Evolutionary conservation across 2,329 filamentous ascomycete genomes (phyloP), one percentile per base, ranked within the genome.

Genomic region (Lecanicillium sp.): DNA sequence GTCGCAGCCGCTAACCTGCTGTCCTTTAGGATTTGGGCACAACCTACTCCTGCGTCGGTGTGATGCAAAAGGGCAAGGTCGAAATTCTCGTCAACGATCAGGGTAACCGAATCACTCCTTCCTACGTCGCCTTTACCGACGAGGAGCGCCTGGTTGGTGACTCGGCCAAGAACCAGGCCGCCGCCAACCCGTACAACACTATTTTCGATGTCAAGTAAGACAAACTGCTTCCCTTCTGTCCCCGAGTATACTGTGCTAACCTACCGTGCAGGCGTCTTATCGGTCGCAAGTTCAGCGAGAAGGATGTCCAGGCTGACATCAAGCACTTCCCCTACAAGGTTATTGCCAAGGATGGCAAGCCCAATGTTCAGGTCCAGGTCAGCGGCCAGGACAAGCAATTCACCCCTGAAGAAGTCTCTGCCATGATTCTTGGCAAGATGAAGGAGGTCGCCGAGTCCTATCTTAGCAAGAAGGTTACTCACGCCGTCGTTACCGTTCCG

Each of bases 291-390:
- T 89, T 73, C 64, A 67, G 69, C 36, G 85, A 92, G 62, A 85
- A 83, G 71, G 85, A 94, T 48, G 82, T 95, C 50, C 89, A 95
- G 71, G 75, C 72, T 60, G 92, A 98, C 60, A 77, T 92, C 60
- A 96, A 98, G 85, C 85, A 95, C 75, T 95, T 95, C 78, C 90
- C 92, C 57, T 98, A 90, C 83, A 87, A 86, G 71, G 85, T 98
- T 45, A 60, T 87, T 58, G 76, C 84, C 74, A 89, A 92, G 74
- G 79, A 84, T 65, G 88, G 81, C 62, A 95, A 95, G 73, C 92
- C 92, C 48, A 69, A 80, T 50, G 80, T 98, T 59, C 75, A 83
- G 60, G 84, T 90, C 53, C 64, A 83, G 42, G 79, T 85, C 50
- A 60, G 68, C 58, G 75, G 78, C 41, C 53, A 70, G 46, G 63